Evolutionary conservation across 139 green algal genomes (phyloP).

Genomic region (Chlamydomonas sp.): DNA sequence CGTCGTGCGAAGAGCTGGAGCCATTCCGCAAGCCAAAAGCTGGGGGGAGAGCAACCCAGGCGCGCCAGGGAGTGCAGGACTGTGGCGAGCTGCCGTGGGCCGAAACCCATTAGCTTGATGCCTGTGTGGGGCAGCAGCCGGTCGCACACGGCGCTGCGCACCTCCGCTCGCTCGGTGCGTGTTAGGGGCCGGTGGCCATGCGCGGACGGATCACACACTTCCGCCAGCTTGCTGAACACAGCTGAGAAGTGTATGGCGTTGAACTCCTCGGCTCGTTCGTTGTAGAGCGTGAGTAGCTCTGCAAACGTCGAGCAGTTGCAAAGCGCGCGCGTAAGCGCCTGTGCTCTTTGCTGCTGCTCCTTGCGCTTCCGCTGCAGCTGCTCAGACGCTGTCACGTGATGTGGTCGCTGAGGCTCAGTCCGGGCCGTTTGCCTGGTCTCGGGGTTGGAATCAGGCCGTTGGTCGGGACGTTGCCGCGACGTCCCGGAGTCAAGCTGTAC

Average conservation of each 20-base stretch:
- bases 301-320: neutral
- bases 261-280: neutral
- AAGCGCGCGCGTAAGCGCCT: neutral
- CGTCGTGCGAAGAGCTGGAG: constrained; percentile 26
- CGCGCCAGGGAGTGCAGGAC: constrained; percentile 20
- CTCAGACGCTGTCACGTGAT: neutral
- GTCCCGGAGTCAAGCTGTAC: too few species aligned
- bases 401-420: neutral
- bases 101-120: constrained; percentile 5
- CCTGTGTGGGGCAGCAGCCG: neutral
- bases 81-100: neutral
- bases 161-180: neutral
- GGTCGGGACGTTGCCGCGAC: too few species aligned
- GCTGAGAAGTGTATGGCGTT: constrained; percentile 37
- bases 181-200: neutral
- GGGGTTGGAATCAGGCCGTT: too few species aligned
- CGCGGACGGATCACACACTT: neutral
- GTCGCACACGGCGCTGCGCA: neutral
- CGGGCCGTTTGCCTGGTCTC: too few species aligned
- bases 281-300: neutral
- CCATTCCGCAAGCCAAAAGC: constrained; percentile 31
- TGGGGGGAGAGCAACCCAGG: neutral
- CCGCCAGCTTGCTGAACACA: neutral
- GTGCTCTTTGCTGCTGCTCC: neutral
- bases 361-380: neutral